Conservation (phyloP, 805 yeast genomes). For the Wickerhamomyces hampshirensis region DNA sequence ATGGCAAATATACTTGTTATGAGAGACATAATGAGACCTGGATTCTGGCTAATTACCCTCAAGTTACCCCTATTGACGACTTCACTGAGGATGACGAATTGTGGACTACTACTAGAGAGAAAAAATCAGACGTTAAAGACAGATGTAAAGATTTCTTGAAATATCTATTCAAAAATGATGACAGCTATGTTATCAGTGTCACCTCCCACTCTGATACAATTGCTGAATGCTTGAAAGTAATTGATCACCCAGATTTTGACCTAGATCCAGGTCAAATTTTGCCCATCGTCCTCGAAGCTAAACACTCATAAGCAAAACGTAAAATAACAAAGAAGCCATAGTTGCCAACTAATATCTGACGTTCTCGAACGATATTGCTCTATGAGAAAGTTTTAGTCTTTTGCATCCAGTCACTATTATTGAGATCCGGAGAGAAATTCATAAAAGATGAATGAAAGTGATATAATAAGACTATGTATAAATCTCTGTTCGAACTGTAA, state of each 20-base stretch:
- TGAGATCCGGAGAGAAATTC: no score
- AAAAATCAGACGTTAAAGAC: slow-evolving; percentile 1
- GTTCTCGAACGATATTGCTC: no score
- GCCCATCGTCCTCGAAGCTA: background rate
- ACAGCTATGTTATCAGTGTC: background rate
- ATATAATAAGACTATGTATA: no score
- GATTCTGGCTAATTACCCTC: slow-evolving; percentile 5
- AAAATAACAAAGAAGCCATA: no score
- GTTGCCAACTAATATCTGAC: no score
- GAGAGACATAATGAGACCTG: slow-evolving; percentile 9
- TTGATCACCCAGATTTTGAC: background rate
- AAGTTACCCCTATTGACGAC: slow-evolving; percentile 3
- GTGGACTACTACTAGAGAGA: slow-evolving; percentile 3
- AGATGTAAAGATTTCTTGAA: background rate
- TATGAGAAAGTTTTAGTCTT: no score
- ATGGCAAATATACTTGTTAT: slow-evolving; percentile 6
- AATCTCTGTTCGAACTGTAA: no score
- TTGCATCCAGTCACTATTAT: no score
- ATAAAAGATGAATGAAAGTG: no score
- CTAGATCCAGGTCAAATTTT: background rate
- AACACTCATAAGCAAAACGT: background rate
- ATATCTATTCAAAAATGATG: background rate
- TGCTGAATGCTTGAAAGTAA: background rate
- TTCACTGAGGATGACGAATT: slow-evolving; percentile 8
- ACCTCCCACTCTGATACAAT: background rate